A percentile compares a stretch with the other conserved stretches of the same genome.
phyloP scores from a whole-genome alignment of 352 stramenopile genomes.

The Globisporangium echinulatum region DNA sequence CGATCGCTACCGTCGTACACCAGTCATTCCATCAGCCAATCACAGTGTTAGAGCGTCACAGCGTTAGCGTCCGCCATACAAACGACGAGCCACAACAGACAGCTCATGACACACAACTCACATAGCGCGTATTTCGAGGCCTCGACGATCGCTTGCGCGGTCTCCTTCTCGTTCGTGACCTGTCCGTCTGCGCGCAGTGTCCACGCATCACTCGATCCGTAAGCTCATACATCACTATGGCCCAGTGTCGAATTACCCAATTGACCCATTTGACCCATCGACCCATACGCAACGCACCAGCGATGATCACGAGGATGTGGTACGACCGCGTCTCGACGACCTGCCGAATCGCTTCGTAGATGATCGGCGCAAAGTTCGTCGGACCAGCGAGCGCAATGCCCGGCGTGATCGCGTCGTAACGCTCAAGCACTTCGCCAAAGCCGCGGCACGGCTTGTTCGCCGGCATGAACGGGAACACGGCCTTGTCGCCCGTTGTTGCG shows the following conservation, averaged over 20 bases:
- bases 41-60: too few relatives aligned
- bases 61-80: neutral
- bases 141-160: conserved; percentile 55
- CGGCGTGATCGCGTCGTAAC: conserved; percentile 49
- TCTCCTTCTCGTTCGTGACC: conserved; percentile 63
- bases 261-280: too few relatives aligned
- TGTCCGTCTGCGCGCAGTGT: conserved; percentile 33
- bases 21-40: neutral
- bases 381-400: conserved; percentile 42
- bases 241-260: too few relatives aligned
- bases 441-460: conserved; percentile 34
- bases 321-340: conserved; percentile 39
- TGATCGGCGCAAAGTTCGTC: conserved; percentile 79
- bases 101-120: conserved; percentile 19
- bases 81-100: neutral
- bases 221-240: too few relatives aligned
- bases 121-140: conserved; percentile 66
- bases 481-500: conserved; percentile 35
- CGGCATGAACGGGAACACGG: conserved; percentile 45
- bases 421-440: conserved; percentile 45
- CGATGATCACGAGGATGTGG: conserved; percentile 74
- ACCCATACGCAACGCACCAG: conserved; percentile 17
- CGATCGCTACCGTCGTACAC: conserved; percentile 38
- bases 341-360: conserved; percentile 59
- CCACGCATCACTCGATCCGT: too few relatives aligned